phyloP scores from a whole-genome alignment of 495 filamentous ascomycete genomes.

The Penicillium cataractarum region DNA sequence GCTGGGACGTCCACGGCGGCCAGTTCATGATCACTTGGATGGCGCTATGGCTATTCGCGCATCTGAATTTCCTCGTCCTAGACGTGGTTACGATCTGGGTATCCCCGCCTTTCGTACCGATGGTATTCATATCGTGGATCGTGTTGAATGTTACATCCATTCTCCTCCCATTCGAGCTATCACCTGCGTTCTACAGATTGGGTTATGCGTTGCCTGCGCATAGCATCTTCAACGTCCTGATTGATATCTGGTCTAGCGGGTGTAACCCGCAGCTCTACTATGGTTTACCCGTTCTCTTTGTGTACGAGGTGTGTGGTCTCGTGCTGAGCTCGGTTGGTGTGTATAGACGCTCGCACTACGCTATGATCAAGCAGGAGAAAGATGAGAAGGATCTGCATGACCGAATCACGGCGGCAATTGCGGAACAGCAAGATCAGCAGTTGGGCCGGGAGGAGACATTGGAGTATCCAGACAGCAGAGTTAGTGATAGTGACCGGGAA shows the following conservation, averaged over 20 bases:
- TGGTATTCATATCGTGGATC: conserved; percentile 53
- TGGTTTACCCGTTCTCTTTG: conserved; percentile 50
- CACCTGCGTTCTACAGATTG: conserved; percentile 50
- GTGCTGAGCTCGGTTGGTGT: conserved; percentile 40
- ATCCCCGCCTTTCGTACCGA: conserved; percentile 44
- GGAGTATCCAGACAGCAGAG: conserved; percentile 2
- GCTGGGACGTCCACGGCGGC: conserved; percentile 49
- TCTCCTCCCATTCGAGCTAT: conserved; percentile 51
- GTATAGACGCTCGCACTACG: conserved; percentile 44
- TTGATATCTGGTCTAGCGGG: conserved; percentile 53
- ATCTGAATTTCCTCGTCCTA: conserved; percentile 53
- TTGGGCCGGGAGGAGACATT: not conserved
- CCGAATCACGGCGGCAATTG: conserved; percentile 33
- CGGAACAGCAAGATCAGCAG: conserved; percentile 5
- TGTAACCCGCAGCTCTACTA: conserved; percentile 49
- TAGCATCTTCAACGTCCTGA: conserved; percentile 44
- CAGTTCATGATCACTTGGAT: conserved; percentile 55
- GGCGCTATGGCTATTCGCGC: conserved; percentile 54
- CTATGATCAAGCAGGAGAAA: conserved; percentile 37
- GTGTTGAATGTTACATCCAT: conserved; percentile 51
- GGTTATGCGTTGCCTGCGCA: conserved; percentile 53
- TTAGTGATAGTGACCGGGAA: conserved; percentile 1
- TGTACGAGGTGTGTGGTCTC: conserved; percentile 38
- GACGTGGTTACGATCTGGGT: conserved; percentile 53
- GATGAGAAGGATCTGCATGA: conserved; percentile 30